phyloP scores from a whole-genome alignment of 2,329 filamentous ascomycete species.

The Davidsoniella australis region DNA sequence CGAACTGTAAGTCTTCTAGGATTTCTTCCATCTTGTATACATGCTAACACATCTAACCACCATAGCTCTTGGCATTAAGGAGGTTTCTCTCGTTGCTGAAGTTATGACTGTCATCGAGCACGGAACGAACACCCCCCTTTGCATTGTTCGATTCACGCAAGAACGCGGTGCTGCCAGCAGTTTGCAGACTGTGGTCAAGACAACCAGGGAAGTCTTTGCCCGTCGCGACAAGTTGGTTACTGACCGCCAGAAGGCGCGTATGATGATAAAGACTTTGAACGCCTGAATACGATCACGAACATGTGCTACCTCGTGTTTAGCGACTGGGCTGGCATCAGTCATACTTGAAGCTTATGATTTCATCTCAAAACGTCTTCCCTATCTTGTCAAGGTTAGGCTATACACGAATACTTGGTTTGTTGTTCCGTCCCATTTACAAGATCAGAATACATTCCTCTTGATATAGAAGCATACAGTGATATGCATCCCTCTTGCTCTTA shows the following conservation, averaged over 20 bases:
- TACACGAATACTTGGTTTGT: too few species aligned
- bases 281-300: too few species aligned
- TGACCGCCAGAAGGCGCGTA: conserved; percentile 48
- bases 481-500: too few species aligned
- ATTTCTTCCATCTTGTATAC: too few species aligned
- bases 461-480: too few species aligned
- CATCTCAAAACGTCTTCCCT: too few species aligned
- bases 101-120: conserved; percentile 82
- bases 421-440: too few species aligned
- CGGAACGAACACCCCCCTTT: conserved; percentile 57
- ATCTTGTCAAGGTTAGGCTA: too few species aligned
- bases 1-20: conserved; percentile 51
- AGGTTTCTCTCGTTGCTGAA: conserved; percentile 75
- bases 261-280: conserved; percentile 51
- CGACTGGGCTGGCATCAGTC: too few species aligned
- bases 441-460: too few species aligned
- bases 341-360: not conserved
- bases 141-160: conserved; percentile 73
- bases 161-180: conserved; percentile 82
- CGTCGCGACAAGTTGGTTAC: conserved; percentile 49
- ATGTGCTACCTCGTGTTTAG: too few species aligned
- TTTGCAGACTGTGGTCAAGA: conserved; percentile 69
- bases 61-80: conserved; percentile 61
- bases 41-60: too few species aligned
- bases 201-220: conserved; percentile 52